phyloP scores from a whole-genome alignment of 805 yeast species.

The Starmerella sirachaensis region DNA sequence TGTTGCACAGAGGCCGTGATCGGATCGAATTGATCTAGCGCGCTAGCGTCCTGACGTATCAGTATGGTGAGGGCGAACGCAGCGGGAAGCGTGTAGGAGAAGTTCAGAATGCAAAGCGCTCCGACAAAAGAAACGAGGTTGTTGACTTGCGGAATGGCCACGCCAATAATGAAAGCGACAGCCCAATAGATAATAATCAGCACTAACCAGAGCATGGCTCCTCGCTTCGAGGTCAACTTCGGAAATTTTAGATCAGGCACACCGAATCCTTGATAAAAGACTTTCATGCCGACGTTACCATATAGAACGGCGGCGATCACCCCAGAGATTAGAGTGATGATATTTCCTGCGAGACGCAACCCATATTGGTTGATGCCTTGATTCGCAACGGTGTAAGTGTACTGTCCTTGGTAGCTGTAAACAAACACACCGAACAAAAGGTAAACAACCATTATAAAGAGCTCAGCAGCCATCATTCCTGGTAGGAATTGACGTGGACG shows the following conservation, averaged over 20 bases:
- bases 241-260: constrained; percentile 29
- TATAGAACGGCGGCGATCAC: constrained; percentile 37
- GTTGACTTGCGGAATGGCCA: constrained; percentile 36
- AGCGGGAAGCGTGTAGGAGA: constrained; percentile 37
- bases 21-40: constrained; percentile 14
- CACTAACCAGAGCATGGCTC: constrained; percentile 31
- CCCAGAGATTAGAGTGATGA: constrained; percentile 31
- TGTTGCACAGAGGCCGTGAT: constrained; percentile 10
- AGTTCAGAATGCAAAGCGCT: constrained; percentile 36
- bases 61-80: constrained; percentile 13
- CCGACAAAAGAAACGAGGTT: constrained; percentile 33
- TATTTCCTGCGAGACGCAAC: constrained; percentile 31
- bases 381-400: constrained; percentile 28
- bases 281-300: constrained; percentile 38
- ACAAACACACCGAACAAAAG: constrained; percentile 35
- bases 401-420: constrained; percentile 39
- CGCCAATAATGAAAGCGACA: constrained; percentile 34
- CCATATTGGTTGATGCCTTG: constrained; percentile 31
- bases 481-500: constrained; percentile 40
- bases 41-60: constrained; percentile 15
- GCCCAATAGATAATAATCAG: constrained; percentile 35
- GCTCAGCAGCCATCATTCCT: constrained; percentile 36
- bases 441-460: constrained; percentile 32
- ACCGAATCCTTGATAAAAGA: constrained; percentile 33
- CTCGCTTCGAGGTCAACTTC: constrained; percentile 27